These are phyloP conservation scores for Hemileccinum impolitum DNA, from an alignment of 768 basidiomycete species.

Conservation along the genomic window DNA sequence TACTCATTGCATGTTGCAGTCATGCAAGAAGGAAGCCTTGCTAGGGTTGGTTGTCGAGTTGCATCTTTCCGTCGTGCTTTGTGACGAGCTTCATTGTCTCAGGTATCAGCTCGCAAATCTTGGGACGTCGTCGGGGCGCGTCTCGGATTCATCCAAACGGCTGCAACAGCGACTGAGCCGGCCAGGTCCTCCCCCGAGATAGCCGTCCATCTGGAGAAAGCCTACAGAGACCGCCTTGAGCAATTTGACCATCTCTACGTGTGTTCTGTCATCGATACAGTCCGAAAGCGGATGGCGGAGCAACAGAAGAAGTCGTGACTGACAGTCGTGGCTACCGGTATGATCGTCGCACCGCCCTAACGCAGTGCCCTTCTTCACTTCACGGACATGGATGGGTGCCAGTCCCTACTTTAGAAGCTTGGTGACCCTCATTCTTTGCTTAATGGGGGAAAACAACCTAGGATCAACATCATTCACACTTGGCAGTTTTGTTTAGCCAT, in stretches of 20 bases:
- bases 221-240: constrained; percentile 28
- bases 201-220: constrained; percentile 26
- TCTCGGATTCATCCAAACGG: constrained; percentile 24
- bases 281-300: constrained; percentile 32
- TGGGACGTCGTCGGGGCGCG: constrained; percentile 28
- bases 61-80: not conserved
- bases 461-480: constrained; percentile 2
- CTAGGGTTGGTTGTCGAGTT: constrained; percentile 21
- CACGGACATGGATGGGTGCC: constrained; percentile 4
- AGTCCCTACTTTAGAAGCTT: constrained; percentile 16
- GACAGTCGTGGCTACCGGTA: constrained; percentile 9
- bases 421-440: constrained; percentile 1
- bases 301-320: constrained; percentile 28
- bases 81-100: constrained; percentile 3
- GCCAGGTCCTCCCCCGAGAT: constrained; percentile 25
- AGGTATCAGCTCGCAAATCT: constrained; percentile 25
- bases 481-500: not conserved
- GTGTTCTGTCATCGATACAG: constrained; percentile 29
- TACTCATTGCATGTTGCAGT: constrained; percentile 30
- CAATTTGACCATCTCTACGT: constrained; percentile 34
- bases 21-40: constrained; percentile 31
- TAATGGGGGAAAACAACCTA: constrained; percentile 3
- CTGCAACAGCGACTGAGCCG: constrained; percentile 18
- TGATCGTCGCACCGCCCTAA: constrained; percentile 6
- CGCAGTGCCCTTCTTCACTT: constrained; percentile 2